These are phyloP conservation scores for Beauveria rudraprayagi DNA, from an alignment of 2,329 filamentous ascomycete genomes.

Conservation along the genomic window DNA sequence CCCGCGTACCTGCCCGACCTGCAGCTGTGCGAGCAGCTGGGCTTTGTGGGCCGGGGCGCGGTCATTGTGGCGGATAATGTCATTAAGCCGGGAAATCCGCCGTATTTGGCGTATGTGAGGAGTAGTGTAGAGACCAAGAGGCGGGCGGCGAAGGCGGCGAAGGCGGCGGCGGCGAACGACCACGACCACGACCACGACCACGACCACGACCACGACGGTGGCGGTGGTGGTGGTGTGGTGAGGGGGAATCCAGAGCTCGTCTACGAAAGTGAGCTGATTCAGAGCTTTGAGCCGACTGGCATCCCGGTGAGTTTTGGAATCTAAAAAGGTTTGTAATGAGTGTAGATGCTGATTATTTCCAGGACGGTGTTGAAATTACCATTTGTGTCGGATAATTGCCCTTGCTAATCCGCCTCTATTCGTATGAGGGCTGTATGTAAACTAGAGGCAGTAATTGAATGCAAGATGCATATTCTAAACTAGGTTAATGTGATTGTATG, in stretches of 20 bases:
- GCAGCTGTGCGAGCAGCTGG: conserved; percentile 67
- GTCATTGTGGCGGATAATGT: conserved; percentile 63
- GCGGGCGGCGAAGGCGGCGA: conserved; percentile 23
- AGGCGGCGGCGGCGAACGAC: conserved; percentile 13
- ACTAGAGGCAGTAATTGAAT: neutral
- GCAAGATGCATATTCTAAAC: too few relatives aligned
- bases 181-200: conserved; percentile 25
- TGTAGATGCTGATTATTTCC: neutral
- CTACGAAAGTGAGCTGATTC: conserved; percentile 55
- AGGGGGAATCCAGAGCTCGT: conserved; percentile 55
- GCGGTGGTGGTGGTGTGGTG: conserved; percentile 17
- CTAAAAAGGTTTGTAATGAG: neutral
- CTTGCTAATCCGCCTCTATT: too few relatives aligned
- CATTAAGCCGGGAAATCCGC: conserved; percentile 62
- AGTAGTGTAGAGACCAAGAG: conserved; percentile 55
- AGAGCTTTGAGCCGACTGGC: conserved; percentile 62
- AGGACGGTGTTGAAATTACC: conserved; percentile 63
- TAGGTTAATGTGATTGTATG: too few relatives aligned
- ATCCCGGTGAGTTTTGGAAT: conserved; percentile 43
- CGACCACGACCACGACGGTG: conserved; percentile 22
- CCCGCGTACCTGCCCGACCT: conserved; percentile 66
- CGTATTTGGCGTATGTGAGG: conserved; percentile 63
- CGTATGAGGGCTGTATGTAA: neutral
- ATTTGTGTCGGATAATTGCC: conserved; percentile 36
- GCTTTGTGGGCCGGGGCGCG: conserved; percentile 53